Percentiles rank a stretch among this genome's conserved stretches.
Conservation (phyloP, 176 grass and related monocot species). For the Secale cereale region DNA sequence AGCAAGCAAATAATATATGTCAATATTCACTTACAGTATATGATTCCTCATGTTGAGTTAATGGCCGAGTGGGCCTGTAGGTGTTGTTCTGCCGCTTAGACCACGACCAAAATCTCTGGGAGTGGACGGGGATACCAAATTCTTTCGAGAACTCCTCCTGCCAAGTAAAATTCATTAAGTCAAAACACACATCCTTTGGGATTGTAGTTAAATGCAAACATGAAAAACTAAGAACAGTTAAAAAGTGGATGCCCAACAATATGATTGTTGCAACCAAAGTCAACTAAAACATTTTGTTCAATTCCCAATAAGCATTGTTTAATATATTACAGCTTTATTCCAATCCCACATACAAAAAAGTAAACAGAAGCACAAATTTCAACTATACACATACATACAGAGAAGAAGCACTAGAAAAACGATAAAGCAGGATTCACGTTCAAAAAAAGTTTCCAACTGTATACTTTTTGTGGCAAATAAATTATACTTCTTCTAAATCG, state of each 20-base stretch:
- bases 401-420: not conserved
- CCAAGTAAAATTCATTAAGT: constrained; percentile 21
- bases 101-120: constrained; percentile 76
- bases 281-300: not conserved
- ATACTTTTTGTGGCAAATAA: not conserved
- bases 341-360: not conserved
- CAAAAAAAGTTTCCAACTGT: not conserved
- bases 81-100: constrained; percentile 60
- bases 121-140: constrained; percentile 49
- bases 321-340: not conserved
- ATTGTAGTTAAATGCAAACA: not conserved
- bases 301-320: not conserved
- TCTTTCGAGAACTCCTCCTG: constrained; percentile 63
- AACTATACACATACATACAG: not conserved
- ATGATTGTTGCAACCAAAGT: constrained; percentile 9
- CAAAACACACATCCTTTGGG: not conserved
- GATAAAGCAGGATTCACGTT: not conserved
- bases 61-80: constrained; percentile 46
- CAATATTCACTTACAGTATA: constrained; percentile 44
- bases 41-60: constrained; percentile 49
- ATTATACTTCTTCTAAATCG: not conserved
- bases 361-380: not conserved
- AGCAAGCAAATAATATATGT: not conserved
- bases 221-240: not conserved
- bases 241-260: not conserved